phyloP scores from a whole-genome alignment of 306 rosid species.

The Datisca glomerata region DNA sequence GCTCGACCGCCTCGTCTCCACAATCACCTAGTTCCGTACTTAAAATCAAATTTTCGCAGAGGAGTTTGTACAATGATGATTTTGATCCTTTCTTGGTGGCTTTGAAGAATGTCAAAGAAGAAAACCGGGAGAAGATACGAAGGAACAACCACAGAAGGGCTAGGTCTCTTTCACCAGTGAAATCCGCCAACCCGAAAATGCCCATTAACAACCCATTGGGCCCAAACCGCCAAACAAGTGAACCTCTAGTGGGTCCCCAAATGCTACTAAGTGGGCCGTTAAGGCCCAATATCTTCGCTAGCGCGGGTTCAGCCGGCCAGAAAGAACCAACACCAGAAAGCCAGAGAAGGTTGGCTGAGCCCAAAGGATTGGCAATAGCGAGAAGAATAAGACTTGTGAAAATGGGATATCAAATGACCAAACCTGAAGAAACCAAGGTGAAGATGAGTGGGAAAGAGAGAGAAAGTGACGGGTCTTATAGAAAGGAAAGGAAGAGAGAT shows the following conservation, averaged over 20 bases:
- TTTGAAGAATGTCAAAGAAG: conserved; percentile 43
- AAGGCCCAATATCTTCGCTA: neutral
- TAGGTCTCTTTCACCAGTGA: conserved; percentile 31
- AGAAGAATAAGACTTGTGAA: conserved; percentile 29
- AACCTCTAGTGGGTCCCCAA: neutral
- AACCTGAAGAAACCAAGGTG: conserved; percentile 8
- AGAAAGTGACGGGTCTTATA: conserved; percentile 17
- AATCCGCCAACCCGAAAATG: neutral
- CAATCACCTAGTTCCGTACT: conserved; percentile 29
- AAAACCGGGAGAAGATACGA: conserved; percentile 23
- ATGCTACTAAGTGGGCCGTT: neutral
- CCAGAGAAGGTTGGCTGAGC: conserved; percentile 20
- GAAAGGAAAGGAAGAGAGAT: conserved; percentile 26
- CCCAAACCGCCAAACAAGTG: conserved; percentile 5
- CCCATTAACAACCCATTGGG: conserved; percentile 4
- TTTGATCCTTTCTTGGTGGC: conserved; percentile 86
- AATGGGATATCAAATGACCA: conserved; percentile 10
- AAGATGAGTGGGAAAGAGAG: conserved; percentile 15
- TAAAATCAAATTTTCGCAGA: conserved; percentile 21
- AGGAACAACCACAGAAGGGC: conserved; percentile 23
- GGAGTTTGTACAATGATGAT: conserved; percentile 49
- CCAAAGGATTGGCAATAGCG: conserved; percentile 40
- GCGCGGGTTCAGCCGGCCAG: conserved; percentile 3
- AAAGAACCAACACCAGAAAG: conserved; percentile 10
- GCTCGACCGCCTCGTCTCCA: conserved; percentile 15